A percentile compares a stretch with the other conserved stretches of the same genome.
These are phyloP conservation scores for Diaporthe longicolla DNA, from an alignment of 2,329 filamentous ascomycete species.

Conservation along the genomic window DNA sequence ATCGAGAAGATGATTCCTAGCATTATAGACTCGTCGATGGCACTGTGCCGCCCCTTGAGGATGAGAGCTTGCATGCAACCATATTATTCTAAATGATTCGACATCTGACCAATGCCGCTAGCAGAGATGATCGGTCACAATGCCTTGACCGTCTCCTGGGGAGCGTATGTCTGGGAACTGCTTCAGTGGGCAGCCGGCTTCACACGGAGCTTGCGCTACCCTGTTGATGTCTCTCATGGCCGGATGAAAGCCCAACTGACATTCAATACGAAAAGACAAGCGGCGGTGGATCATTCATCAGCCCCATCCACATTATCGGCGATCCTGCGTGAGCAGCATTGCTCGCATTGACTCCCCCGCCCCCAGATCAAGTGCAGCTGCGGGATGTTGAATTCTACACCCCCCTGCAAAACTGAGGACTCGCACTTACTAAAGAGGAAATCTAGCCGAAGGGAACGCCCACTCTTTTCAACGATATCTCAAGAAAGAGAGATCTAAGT, in stretches of 20 bases:
- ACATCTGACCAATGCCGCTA: too few species aligned
- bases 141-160: not conserved
- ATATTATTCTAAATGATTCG: not conserved
- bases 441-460: too few species aligned
- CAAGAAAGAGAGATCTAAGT: too few species aligned
- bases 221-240: not conserved
- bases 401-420: too few species aligned
- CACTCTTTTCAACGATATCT: too few species aligned
- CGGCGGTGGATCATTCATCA: not conserved
- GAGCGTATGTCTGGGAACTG: not conserved
- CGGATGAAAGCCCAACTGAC: not conserved
- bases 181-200: not conserved
- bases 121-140: not conserved
- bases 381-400: too few species aligned
- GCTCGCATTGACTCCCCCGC: not conserved
- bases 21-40: not conserved
- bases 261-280: not conserved
- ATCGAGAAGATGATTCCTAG: not conserved
- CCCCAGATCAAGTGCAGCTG: not conserved
- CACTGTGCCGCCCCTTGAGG: too few species aligned
- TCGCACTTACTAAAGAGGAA: too few species aligned
- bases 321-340: not conserved
- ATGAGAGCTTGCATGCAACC: not conserved
- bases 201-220: not conserved
- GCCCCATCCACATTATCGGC: not conserved